A percentile compares a stretch with the other conserved stretches of the same genome.
These are phyloP conservation scores for Diplodia scrobiculata DNA, from an alignment of 2,329 filamentous ascomycete species.

Conservation along the genomic window DNA sequence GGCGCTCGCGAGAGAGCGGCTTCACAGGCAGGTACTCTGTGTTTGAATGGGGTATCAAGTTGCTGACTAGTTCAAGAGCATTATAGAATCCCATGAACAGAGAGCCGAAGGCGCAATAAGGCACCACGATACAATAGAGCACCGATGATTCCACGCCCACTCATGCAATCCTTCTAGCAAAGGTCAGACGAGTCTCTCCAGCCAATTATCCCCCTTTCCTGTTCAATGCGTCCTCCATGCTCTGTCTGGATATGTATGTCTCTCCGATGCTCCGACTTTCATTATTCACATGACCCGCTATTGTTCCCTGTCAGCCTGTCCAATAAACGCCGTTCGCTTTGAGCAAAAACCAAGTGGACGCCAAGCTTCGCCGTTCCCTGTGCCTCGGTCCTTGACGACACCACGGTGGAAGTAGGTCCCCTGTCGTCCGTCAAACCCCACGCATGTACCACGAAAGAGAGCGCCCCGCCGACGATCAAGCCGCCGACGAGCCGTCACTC, in stretches of 20 bases:
- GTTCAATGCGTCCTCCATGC: background rate
- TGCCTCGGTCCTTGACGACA: background rate
- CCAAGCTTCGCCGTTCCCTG: background rate
- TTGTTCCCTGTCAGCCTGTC: background rate
- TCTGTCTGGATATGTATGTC: background rate
- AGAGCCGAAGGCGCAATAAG: background rate
- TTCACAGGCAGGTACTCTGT: background rate
- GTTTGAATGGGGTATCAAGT: slow-evolving; percentile 6
- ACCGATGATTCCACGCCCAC: background rate
- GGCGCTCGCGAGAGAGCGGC: background rate
- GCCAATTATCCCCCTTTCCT: background rate
- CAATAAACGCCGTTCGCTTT: background rate
- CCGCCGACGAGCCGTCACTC: background rate
- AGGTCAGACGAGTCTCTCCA: background rate
- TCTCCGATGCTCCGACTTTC: background rate
- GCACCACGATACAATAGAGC: background rate
- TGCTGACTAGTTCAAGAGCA: background rate
- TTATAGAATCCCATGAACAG: background rate
- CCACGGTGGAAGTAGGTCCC: background rate
- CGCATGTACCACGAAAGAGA: background rate
- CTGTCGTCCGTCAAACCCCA: background rate
- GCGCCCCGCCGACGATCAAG: background rate
- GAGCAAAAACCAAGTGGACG: background rate
- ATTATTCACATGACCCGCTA: background rate
- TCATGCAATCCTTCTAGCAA: background rate